Conservation (phyloP, 148 eudicot species). For the Nepenthes mirabilis region DNA sequence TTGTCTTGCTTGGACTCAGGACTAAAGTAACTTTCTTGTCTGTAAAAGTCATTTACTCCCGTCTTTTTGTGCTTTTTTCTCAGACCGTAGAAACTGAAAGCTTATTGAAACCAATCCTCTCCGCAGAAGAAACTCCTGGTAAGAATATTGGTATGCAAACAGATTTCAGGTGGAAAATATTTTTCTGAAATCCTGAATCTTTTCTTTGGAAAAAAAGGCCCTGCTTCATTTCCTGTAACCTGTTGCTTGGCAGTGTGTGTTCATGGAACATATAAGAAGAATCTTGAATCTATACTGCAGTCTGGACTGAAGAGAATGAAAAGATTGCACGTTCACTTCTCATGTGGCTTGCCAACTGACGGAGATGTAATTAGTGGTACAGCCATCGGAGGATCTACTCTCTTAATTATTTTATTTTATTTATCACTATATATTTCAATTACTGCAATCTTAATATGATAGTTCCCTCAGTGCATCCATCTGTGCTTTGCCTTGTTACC, state of each 20-base stretch:
- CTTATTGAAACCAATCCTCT: conserved; percentile 67
- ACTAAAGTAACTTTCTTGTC: neutral
- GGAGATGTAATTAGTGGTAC: conserved; percentile 87
- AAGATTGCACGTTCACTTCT: conserved; percentile 83
- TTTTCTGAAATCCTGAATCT: neutral
- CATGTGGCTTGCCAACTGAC: conserved; percentile 81
- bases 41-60: neutral
- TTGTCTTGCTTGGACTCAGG: no score
- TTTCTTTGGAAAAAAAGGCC: neutral
- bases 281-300: conserved; percentile 53
- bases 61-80: conserved; percentile 14
- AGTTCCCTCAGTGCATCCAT: no score
- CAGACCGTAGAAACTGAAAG: conserved; percentile 80
- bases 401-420: conserved; percentile 7
- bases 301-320: conserved; percentile 82
- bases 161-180: conserved; percentile 4
- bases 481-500: no score
- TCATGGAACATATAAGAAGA: conserved; percentile 80
- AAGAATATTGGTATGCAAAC: conserved; percentile 2
- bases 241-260: conserved; percentile 48
- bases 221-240: conserved; percentile 1
- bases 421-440: no score
- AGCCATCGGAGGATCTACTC: neutral
- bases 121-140: conserved; percentile 85
- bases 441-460: neutral